Evolutionary conservation across 2,329 filamentous ascomycete species (phyloP).

Genomic region (Colletotrichum tamarilloi): DNA sequence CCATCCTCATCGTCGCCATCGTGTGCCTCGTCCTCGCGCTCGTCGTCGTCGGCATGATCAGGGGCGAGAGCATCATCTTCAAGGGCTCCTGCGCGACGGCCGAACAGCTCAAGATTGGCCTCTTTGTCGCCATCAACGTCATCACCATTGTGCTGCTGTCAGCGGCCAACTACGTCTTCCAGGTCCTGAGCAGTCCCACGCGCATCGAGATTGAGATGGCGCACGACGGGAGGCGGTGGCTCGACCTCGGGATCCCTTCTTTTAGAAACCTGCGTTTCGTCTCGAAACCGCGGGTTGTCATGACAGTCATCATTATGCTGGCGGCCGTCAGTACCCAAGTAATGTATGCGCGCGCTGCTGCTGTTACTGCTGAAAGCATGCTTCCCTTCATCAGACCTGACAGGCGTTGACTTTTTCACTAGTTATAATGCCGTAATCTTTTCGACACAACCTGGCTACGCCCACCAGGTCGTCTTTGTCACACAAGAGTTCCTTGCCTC

Average conservation of each 20-base stretch:
- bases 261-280: constrained; percentile 60
- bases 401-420: constrained; percentile 8
- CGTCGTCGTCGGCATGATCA: constrained; percentile 45
- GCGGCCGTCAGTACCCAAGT: constrained; percentile 58
- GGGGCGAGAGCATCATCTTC: constrained; percentile 51
- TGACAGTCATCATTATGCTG: constrained; percentile 53
- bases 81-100: constrained; percentile 51
- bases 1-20: constrained; percentile 51
- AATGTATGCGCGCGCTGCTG: constrained; percentile 52
- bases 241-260: constrained; percentile 66
- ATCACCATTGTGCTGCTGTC: constrained; percentile 56
- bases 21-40: constrained; percentile 52
- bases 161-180: constrained; percentile 64
- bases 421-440: constrained; percentile 66
- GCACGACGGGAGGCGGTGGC: constrained; percentile 58
- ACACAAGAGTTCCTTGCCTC: constrained; percentile 49
- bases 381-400: background rate
- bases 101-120: constrained; percentile 50
- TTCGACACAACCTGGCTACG: constrained; percentile 49
- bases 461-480: constrained; percentile 48
- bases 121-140: constrained; percentile 58
- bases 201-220: constrained; percentile 59
- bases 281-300: constrained; percentile 50
- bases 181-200: constrained; percentile 65
- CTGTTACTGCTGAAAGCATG: background rate